A percentile compares a stretch with the other conserved stretches of the same genome.
Conservation (phyloP, 164 flowering plant genomes). For the Chimonanthus praecox region DNA sequence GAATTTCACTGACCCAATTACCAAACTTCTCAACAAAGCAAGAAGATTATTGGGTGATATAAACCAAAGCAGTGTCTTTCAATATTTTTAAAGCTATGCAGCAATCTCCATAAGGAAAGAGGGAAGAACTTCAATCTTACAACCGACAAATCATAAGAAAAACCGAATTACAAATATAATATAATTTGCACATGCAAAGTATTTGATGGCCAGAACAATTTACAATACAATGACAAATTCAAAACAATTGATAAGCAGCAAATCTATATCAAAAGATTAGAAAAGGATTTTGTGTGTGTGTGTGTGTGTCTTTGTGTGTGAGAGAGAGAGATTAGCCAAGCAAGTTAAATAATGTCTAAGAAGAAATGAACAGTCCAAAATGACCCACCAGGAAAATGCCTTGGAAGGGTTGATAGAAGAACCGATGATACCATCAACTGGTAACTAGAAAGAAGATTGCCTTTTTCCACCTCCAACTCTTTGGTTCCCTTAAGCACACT, state of each 20-base stretch:
- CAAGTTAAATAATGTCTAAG: not conserved
- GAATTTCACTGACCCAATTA: not conserved
- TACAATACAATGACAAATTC: not conserved
- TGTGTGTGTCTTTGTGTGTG: no score
- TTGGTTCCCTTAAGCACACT: conserved; percentile 18
- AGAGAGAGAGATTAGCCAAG: no score
- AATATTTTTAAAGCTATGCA: not conserved
- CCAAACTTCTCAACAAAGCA: not conserved
- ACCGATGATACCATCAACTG: conserved; percentile 68
- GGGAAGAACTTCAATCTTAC: not conserved
- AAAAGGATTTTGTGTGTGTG: not conserved
- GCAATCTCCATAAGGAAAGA: not conserved
- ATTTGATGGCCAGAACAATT: not conserved
- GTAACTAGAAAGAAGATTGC: conserved; percentile 49
- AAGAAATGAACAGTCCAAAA: not conserved
- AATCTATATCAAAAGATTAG: not conserved
- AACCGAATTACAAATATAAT: not conserved
- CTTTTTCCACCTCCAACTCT: conserved; percentile 28
- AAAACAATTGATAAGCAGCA: not conserved
- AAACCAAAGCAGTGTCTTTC: not conserved
- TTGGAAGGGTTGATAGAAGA: conserved; percentile 80
- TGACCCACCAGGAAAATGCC: conserved; percentile 70
- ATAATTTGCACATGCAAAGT: no score
- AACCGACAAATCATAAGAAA: not conserved
- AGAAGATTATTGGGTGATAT: not conserved